Evolutionary conservation across 495 filamentous ascomycete species (phyloP).

Genomic region (Trichoderma erinaceum): DNA sequence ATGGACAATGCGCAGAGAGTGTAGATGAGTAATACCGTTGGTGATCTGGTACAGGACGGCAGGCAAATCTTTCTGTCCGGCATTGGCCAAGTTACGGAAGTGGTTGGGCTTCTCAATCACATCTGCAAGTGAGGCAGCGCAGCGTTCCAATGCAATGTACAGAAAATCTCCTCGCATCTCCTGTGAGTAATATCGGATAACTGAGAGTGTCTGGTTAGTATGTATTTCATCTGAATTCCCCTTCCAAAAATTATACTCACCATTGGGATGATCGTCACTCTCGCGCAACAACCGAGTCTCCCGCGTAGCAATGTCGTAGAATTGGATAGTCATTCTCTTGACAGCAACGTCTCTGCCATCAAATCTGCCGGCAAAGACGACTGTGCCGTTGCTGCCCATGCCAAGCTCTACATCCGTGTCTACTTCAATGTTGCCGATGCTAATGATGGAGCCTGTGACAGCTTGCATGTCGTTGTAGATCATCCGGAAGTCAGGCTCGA

Average conservation of each 20-base stretch:
- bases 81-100: constrained; percentile 43
- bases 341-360: constrained; percentile 91
- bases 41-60: constrained; percentile 79
- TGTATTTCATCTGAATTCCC: constrained; percentile 21
- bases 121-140: constrained; percentile 86
- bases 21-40: constrained; percentile 78
- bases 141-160: constrained; percentile 95
- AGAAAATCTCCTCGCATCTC: constrained; percentile 84
- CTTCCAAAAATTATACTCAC: constrained; percentile 25
- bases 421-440: constrained; percentile 67
- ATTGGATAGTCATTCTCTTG: constrained; percentile 91
- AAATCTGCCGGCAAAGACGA: constrained; percentile 78
- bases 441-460: constrained; percentile 53
- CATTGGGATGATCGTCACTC: constrained; percentile 89
- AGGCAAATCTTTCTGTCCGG: constrained; percentile 52
- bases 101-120: constrained; percentile 61
- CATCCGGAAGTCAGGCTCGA: constrained; percentile 54
- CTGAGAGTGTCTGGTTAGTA: constrained; percentile 30
- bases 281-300: constrained; percentile 85
- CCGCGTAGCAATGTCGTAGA: constrained; percentile 91
- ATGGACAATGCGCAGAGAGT: constrained; percentile 90
- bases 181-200: constrained; percentile 92
- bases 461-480: constrained; percentile 44
- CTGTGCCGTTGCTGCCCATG: constrained; percentile 77
- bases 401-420: constrained; percentile 68